phyloP scores from a whole-genome alignment of 441 rosid genomes.

The Croton setiger region DNA sequence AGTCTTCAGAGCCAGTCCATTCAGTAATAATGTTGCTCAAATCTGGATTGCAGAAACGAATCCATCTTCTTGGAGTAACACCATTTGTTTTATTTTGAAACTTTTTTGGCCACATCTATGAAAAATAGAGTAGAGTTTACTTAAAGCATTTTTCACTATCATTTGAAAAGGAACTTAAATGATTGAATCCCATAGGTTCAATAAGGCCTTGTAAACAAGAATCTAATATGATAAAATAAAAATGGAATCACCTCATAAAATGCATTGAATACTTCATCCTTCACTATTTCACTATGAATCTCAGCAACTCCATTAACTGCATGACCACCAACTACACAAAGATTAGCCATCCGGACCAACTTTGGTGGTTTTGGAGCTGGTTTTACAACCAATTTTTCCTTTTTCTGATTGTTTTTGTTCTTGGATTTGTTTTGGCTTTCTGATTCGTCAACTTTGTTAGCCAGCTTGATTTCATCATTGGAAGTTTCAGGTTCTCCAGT shows the following conservation, averaged over 20 bases:
- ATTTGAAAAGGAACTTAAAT: neutral
- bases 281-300: constrained; percentile 93
- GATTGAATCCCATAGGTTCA: constrained; percentile 3
- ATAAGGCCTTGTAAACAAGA: constrained; percentile 7
- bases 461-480: constrained; percentile 28
- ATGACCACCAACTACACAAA: constrained; percentile 85
- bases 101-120: constrained; percentile 87
- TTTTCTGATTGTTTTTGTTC: constrained; percentile 23
- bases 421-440: constrained; percentile 19
- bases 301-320: constrained; percentile 98
- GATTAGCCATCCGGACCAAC: constrained; percentile 96
- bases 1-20: constrained; percentile 84
- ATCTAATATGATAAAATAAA: constrained; percentile 4
- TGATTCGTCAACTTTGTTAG: constrained; percentile 20
- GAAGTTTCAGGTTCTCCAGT: constrained; percentile 29
- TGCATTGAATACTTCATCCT: constrained; percentile 79
- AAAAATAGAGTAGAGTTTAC: constrained; percentile 21
- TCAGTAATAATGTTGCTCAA: constrained; percentile 75
- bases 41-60: constrained; percentile 74
- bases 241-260: constrained; percentile 55
- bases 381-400: constrained; percentile 33
- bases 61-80: constrained; percentile 97
- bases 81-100: constrained; percentile 97
- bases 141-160: constrained; percentile 1
- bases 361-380: constrained; percentile 49